These are phyloP conservation scores for Dioscorea cayenensis DNA, from an alignment of 116 monocot species.

Conservation along the genomic window DNA sequence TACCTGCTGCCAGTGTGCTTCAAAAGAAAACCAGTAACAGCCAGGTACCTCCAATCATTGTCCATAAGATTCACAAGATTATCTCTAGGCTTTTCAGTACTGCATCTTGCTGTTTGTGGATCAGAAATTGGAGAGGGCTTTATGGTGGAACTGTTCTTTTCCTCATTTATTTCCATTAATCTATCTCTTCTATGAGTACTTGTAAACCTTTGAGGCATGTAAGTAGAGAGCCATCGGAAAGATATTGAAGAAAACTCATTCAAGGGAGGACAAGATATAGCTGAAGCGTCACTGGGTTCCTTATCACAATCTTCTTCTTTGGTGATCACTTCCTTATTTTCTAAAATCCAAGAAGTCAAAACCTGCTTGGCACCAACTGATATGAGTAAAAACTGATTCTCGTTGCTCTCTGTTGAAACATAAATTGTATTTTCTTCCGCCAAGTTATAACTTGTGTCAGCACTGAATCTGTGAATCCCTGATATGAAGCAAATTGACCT, in stretches of 20 bases:
- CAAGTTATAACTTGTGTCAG: constrained; percentile 11
- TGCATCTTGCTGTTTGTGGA: not conserved
- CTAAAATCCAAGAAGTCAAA: constrained; percentile 81
- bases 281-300: constrained; percentile 7
- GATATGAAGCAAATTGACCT: constrained; percentile 71
- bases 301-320: constrained; percentile 2
- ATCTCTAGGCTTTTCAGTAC: not conserved
- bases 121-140: no score
- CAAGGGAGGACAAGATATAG: constrained; percentile 1
- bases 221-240: constrained; percentile 86
- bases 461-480: constrained; percentile 22
- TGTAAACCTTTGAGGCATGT: constrained; percentile 52
- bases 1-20: constrained; percentile 50
- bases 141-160: constrained; percentile 1
- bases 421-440: constrained; percentile 4
- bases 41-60: constrained; percentile 96
- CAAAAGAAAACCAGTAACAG: constrained; percentile 87
- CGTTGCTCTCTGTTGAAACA: constrained; percentile 14
- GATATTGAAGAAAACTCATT: constrained; percentile 23
- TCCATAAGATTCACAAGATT: constrained; percentile 11
- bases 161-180: constrained; percentile 1
- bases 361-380: constrained; percentile 97
- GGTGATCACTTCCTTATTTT: constrained; percentile 9
- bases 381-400: constrained; percentile 46
- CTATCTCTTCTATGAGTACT: constrained; percentile 16